Conservation (phyloP, 116 monocot species). For the Trichopus zeylanicus region DNA sequence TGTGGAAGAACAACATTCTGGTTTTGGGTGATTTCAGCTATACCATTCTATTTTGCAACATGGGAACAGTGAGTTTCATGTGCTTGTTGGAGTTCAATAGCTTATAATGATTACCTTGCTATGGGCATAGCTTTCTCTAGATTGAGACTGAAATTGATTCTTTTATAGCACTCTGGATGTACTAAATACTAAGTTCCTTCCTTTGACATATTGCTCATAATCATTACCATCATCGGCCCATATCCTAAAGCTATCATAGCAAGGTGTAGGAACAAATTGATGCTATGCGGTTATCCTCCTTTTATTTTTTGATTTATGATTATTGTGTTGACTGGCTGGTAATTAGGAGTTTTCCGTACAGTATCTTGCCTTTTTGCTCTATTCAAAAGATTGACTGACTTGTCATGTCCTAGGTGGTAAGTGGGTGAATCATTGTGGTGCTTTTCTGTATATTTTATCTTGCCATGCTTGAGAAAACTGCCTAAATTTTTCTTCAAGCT, state of each 20-base stretch:
- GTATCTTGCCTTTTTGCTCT: too few species aligned
- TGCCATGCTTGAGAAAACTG: neutral
- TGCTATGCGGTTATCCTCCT: too few species aligned
- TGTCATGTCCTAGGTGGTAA: too few species aligned
- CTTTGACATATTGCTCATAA: neutral
- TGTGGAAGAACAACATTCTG: conserved; percentile 76
- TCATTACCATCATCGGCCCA: neutral
- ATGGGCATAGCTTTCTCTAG: neutral
- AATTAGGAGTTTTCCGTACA: too few species aligned
- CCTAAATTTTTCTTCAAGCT: neutral
- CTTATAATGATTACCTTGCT: neutral
- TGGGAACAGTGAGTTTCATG: conserved; percentile 90
- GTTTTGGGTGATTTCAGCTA: conserved; percentile 90
- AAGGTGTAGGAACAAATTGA: neutral
- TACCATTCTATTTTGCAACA: conserved; percentile 93
- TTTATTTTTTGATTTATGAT: too few species aligned
- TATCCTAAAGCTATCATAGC: neutral
- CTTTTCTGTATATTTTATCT: too few species aligned
- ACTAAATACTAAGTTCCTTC: neutral
- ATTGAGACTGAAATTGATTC: neutral
- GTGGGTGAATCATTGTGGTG: too few species aligned
- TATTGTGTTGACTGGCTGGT: too few species aligned
- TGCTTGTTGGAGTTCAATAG: neutral
- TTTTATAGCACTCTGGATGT: neutral
- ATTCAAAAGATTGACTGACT: too few species aligned